Conservation (phyloP, 768 basidiomycete genomes). For the Xanthoconium purpureum region DNA sequence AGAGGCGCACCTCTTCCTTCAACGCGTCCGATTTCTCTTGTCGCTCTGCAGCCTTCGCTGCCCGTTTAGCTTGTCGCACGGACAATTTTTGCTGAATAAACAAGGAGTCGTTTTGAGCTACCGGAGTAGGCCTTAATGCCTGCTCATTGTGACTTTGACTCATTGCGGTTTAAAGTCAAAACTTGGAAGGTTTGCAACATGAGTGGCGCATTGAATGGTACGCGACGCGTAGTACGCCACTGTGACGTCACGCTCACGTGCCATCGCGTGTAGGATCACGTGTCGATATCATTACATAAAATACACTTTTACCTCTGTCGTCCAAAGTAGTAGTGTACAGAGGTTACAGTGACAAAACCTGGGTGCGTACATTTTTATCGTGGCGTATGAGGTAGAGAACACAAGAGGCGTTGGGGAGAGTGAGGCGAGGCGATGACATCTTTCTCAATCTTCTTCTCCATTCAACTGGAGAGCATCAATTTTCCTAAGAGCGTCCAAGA, state of each 20-base stretch:
- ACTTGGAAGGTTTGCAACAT: too few relatives aligned
- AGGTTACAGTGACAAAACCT: too few relatives aligned
- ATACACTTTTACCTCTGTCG: too few relatives aligned
- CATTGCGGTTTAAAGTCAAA: background rate
- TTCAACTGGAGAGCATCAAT: background rate
- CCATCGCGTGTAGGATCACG: background rate
- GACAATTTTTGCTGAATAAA: constrained; percentile 3
- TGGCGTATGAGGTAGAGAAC: background rate
- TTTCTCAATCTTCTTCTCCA: background rate
- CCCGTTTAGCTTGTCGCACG: constrained; percentile 13
- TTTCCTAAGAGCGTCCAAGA: background rate
- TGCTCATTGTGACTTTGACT: background rate
- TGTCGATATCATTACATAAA: too few relatives aligned
- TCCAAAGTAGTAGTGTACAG: too few relatives aligned
- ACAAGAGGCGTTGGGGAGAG: background rate
- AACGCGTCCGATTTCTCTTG: constrained; percentile 23
- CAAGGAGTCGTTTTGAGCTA: background rate
- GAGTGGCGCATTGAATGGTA: too few relatives aligned
- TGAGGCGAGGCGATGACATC: too few relatives aligned
- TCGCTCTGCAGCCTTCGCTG: constrained; percentile 19
- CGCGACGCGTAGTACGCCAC: background rate
- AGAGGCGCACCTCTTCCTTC: constrained; percentile 28
- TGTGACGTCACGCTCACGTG: background rate
- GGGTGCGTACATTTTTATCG: background rate
- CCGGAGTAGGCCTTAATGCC: background rate